Conservation (phyloP, 768 basidiomycete genomes). For the Tephrocybe sp. region DNA sequence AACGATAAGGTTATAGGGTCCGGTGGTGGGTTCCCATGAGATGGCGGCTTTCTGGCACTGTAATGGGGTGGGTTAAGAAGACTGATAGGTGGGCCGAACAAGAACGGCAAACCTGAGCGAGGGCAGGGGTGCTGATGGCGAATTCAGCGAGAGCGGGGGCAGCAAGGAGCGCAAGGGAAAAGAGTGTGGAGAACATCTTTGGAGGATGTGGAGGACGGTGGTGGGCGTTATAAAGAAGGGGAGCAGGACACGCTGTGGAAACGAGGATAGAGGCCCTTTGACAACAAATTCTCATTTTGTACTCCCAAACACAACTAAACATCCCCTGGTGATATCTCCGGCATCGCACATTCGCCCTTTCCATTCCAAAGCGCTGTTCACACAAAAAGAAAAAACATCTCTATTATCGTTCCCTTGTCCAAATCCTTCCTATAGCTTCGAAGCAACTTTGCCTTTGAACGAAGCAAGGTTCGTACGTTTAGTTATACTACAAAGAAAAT, state of each 20-base stretch:
- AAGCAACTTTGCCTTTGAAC: slow-evolving; percentile 49
- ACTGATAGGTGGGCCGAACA: slow-evolving; percentile 3
- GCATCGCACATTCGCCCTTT: neutral
- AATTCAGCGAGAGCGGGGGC: slow-evolving; percentile 56
- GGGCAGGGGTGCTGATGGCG: slow-evolving; percentile 45
- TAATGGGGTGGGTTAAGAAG: neutral
- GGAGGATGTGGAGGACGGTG: slow-evolving; percentile 24
- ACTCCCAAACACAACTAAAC: slow-evolving; percentile 17
- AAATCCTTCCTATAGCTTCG: slow-evolving; percentile 37
- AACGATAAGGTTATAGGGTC: slow-evolving; percentile 59
- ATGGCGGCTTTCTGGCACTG: slow-evolving; percentile 55
- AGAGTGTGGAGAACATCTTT: slow-evolving; percentile 78
- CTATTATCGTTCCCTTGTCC: slow-evolving; percentile 5
- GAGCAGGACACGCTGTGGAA: slow-evolving; percentile 24
- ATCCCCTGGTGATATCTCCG: slow-evolving; percentile 8
- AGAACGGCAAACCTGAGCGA: slow-evolving; percentile 48
- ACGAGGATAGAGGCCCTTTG: slow-evolving; percentile 21
- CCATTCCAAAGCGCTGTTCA: neutral
- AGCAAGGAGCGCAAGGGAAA: slow-evolving; percentile 69
- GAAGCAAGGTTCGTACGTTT: slow-evolving; percentile 65
- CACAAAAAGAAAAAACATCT: neutral
- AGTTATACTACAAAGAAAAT: slow-evolving; percentile 45
- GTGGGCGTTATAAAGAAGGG: slow-evolving; percentile 27
- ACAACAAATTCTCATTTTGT: slow-evolving; percentile 5
- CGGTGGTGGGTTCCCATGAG: slow-evolving; percentile 45